Evolutionary conservation across 345 rosid species (phyloP), one percentile per base, ranked within the genome.

Genomic region (Clausena lansium): DNA sequence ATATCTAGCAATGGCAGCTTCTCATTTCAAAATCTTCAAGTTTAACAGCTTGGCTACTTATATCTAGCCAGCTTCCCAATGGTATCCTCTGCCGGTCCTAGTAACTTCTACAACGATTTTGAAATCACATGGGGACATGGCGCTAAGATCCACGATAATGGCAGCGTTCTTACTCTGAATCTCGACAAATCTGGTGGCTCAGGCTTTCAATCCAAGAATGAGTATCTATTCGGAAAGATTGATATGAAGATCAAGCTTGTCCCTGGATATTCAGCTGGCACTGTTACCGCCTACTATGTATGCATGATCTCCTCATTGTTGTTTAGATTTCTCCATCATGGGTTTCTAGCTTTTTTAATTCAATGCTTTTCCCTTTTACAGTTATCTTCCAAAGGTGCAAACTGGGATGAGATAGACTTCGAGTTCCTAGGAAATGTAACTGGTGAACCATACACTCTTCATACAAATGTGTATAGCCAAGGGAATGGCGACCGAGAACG

Each of bases 401-500:
- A 83, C 7, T 88, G 91, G 88, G 97, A 91, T 76, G 94, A 91
- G 78, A 89, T 93, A 24, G 94, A 90, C 72, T 87, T 93, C 54
- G 98, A 91, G 79, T 93, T 93, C 85, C 73, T 91, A 54, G 96
- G 98, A 50, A 93, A 93, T 76, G 63, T 86, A 55, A 89, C 84
- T 15, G 93, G 93, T 52, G 84, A 88, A 3, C 97, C 97, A 45
- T 91, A 91, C 63, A 81, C 74, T 30, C 82, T 91, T 61, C 97
- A 93, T 68, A 92, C 93, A 5, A 91, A 92, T 75, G 87, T 92
- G 57, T 89, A 71, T 68, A 84, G 85, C 78, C 88, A 89, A 75
- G 94, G 94, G 11, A 88, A 91, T 80, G 97, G 94, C 67, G 77
- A 84, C 70, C 85, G 92, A 76, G 93, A 92, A 83, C 93, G 89